These are phyloP conservation scores for Phaeosphaeriaceae sp. DNA, from an alignment of 2,329 filamentous ascomycete genomes.

Conservation along the genomic window DNA sequence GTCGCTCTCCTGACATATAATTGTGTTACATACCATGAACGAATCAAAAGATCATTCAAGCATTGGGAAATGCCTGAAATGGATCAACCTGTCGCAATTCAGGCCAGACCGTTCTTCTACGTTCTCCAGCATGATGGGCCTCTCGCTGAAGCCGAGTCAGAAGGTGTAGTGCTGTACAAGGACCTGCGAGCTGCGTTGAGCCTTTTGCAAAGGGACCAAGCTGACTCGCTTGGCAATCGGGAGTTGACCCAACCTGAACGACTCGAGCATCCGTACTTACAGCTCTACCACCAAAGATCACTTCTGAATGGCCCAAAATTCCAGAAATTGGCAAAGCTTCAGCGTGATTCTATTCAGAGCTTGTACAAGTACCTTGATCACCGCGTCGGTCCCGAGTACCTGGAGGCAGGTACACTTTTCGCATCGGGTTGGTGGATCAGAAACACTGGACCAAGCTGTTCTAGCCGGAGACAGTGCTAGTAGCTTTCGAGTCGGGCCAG, in stretches of 20 bases:
- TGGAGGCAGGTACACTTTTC: conserved; percentile 8
- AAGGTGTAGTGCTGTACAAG: background rate
- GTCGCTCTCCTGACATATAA: background rate
- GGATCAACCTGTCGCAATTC: background rate
- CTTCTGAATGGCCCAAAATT: background rate
- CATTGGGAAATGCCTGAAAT: conserved; percentile 3
- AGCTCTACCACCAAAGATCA: background rate
- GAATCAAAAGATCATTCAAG: conserved; percentile 2
- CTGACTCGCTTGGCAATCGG: background rate
- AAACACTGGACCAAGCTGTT: conserved; percentile 9
- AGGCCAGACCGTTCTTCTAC: conserved; percentile 1
- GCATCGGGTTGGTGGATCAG: background rate
- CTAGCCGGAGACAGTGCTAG: background rate
- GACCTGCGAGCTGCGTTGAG: background rate
- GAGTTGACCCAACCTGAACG: background rate
- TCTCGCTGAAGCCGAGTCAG: background rate
- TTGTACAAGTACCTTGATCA: background rate
- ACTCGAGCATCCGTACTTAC: background rate
- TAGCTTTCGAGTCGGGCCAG: background rate
- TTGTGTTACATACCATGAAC: conserved; percentile 1
- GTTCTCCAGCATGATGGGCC: background rate
- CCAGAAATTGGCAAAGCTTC: background rate
- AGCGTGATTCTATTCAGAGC: background rate
- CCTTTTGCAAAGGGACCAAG: background rate
- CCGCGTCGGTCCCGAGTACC: conserved; percentile 2